Base-by-base conservation (phyloP, 345 rosid species). In the Hibiscus syriacus region DNA sequence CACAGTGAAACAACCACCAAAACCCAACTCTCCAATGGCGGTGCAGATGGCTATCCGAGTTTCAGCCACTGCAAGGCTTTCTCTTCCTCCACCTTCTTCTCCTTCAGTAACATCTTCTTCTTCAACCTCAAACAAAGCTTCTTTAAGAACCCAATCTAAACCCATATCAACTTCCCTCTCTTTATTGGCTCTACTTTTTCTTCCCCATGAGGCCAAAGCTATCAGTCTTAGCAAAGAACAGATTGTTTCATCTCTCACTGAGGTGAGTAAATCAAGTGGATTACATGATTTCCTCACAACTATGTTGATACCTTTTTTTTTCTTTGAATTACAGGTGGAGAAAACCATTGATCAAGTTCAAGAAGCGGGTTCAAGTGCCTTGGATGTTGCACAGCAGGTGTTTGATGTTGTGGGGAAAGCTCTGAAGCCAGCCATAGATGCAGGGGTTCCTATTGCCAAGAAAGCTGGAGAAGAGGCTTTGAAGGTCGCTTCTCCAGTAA, bases 391-490 rank as follows among this genome's bases (percentile, higher is more conserved):
- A 29, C 88, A 84, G 77, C 83, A 79, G 30, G 70, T 90, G 19
- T 76, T 93, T 34, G 86, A 84, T 69, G 75, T 75, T 30, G 83
- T 93, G 7, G 82, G 84, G 52, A 82, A 86, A 59, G 83, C 86
- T 32, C 74, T 93, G 77, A 93, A 93, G 74, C 97, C 97, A 22
- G 96, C 82, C 2, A 56, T 93, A 1, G 98, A 92, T 52, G 80
- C 61, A 6, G 94, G 92, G 25, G 60, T 84, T 72, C 98, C 98
- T 0, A 66, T 88, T 19, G 69, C 81, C 7, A 84, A 87, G 77
- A 86, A 85, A 77, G 97, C 90, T 22, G 94, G 94, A 74, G 89
- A 90, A 61, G 75, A 90, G 70, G 96, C 88, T 1, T n/a, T 93
- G 46, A 87, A 87, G 78, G 65, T 80, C 55, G 96, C 98, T 30